Evolutionary conservation across 1,139 yeast genomes (phyloP).

Genomic region (Maudiozyma humilis): DNA sequence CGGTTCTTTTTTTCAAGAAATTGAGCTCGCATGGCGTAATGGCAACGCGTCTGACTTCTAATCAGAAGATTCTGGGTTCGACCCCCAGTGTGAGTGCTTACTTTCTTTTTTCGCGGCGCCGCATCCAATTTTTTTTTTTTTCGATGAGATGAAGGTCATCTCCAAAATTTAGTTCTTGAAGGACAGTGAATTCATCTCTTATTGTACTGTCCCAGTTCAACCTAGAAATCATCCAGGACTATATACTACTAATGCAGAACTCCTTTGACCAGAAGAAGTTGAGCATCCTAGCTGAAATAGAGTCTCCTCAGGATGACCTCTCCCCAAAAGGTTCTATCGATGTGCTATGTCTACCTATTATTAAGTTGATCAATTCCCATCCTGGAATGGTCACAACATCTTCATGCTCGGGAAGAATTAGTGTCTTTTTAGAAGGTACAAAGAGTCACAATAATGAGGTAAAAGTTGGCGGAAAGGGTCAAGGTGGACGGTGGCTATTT

Average conservation of each 20-base stretch:
- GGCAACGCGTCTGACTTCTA: constrained; percentile 61
- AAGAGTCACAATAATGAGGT: constrained; percentile 22
- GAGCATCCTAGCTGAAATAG: constrained; percentile 49
- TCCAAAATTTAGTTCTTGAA: too few relatives aligned
- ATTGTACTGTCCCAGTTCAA: too few relatives aligned
- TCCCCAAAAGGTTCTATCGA: constrained; percentile 86
- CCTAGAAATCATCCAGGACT: too few relatives aligned
- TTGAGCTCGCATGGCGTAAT: constrained; percentile 51
- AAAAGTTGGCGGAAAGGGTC: constrained; percentile 76
- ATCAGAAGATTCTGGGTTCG: constrained; percentile 59
- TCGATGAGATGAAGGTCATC: not conserved
- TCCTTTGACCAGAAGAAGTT: constrained; percentile 64
- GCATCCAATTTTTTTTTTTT: too few relatives aligned
- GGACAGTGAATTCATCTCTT: too few relatives aligned
- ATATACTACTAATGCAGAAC: too few relatives aligned
- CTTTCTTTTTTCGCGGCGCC: constrained; percentile 9
- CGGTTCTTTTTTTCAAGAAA: constrained; percentile 8
- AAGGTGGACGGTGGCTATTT: constrained; percentile 78
- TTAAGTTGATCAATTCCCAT: constrained; percentile 54
- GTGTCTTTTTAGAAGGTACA: constrained; percentile 67
- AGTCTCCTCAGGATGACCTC: constrained; percentile 48
- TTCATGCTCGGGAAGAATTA: constrained; percentile 80
- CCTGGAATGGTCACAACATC: constrained; percentile 75
- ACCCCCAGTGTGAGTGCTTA: constrained; percentile 52
- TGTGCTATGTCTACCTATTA: constrained; percentile 60